phyloP scores from a whole-genome alignment of 495 filamentous ascomycete genomes.

The Jackrogersella multiformis region DNA sequence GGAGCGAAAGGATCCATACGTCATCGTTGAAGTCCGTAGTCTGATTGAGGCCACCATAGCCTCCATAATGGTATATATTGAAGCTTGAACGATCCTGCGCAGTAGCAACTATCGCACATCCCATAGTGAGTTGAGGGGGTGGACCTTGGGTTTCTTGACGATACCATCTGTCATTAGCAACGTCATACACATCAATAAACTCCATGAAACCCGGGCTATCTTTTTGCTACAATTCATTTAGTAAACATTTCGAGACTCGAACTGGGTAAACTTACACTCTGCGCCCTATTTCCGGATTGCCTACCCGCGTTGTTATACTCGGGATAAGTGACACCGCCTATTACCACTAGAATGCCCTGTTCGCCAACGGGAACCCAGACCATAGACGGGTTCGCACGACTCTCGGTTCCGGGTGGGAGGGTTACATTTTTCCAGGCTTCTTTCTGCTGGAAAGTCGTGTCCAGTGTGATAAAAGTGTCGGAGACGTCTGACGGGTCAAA shows the following conservation, averaged over 20 bases:
- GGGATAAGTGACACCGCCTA: slow-evolving; percentile 72
- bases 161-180: slow-evolving; percentile 66
- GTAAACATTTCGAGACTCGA: background rate
- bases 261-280: slow-evolving; percentile 52
- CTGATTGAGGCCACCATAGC: slow-evolving; percentile 63
- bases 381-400: slow-evolving; percentile 69
- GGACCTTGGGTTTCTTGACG: slow-evolving; percentile 67
- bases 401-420: slow-evolving; percentile 59
- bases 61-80: slow-evolving; percentile 82
- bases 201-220: slow-evolving; percentile 69
- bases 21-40: slow-evolving; percentile 62
- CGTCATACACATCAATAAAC: slow-evolving; percentile 74
- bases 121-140: slow-evolving; percentile 64
- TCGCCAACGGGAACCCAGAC: slow-evolving; percentile 75
- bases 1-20: slow-evolving; percentile 77
- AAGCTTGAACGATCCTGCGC: slow-evolving; percentile 69
- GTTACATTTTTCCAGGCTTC: slow-evolving; percentile 66
- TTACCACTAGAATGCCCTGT: slow-evolving; percentile 69
- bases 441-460: slow-evolving; percentile 61
- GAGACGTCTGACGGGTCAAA: slow-evolving; percentile 51
- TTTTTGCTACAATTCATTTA: slow-evolving; percentile 46
- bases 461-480: slow-evolving; percentile 66
- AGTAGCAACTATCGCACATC: slow-evolving; percentile 71
- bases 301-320: slow-evolving; percentile 43
- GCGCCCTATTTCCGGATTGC: slow-evolving; percentile 48